phyloP scores from a whole-genome alignment of 169 alveolate genomes.

The Plasmodium inui region DNA sequence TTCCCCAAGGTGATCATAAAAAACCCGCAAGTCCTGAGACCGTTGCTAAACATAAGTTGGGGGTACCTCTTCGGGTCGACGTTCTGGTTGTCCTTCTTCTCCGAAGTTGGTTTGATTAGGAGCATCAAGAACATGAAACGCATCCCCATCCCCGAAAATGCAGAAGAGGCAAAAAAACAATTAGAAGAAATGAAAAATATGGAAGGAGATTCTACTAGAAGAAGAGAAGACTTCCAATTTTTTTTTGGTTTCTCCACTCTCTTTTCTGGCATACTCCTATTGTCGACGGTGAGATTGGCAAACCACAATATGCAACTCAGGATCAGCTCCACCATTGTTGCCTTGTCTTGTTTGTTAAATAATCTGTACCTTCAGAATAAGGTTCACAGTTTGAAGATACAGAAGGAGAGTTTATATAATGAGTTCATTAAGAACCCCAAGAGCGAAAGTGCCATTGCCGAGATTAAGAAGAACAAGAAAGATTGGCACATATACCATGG shows the following conservation, averaged over 20 bases:
- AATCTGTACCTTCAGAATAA: conserved; percentile 51
- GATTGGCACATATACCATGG: conserved; percentile 67
- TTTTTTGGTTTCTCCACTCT: conserved; percentile 71
- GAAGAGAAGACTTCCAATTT: conserved; percentile 42
- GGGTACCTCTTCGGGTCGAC: conserved; percentile 85
- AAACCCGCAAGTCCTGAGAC: conserved; percentile 77
- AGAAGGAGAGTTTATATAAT: conserved; percentile 44
- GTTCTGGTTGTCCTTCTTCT: conserved; percentile 77
- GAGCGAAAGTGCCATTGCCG: conserved; percentile 10
- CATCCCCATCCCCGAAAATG: conserved; percentile 28
- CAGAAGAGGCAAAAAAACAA: conserved; percentile 56
- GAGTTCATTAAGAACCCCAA: conserved; percentile 31
- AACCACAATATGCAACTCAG: conserved; percentile 50
- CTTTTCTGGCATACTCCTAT: conserved; percentile 47
- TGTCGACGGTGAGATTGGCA: conserved; percentile 57
- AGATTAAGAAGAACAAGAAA: conserved; percentile 46
- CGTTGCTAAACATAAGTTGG: conserved; percentile 83
- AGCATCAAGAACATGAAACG: conserved; percentile 11
- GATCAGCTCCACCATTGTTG: conserved; percentile 55
- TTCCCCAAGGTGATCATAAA: conserved; percentile 65
- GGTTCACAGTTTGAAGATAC: conserved; percentile 8
- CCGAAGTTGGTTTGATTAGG: conserved; percentile 57
- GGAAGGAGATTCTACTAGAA: conserved; percentile 51
- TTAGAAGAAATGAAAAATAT: conserved; percentile 25
- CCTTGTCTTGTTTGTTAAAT: conserved; percentile 35